Percentiles rank a stretch among this genome's conserved stretches.
These are phyloP conservation scores for Cucumis sativus DNA, from an alignment of 306 rosid genomes.

Conservation along the genomic window DNA sequence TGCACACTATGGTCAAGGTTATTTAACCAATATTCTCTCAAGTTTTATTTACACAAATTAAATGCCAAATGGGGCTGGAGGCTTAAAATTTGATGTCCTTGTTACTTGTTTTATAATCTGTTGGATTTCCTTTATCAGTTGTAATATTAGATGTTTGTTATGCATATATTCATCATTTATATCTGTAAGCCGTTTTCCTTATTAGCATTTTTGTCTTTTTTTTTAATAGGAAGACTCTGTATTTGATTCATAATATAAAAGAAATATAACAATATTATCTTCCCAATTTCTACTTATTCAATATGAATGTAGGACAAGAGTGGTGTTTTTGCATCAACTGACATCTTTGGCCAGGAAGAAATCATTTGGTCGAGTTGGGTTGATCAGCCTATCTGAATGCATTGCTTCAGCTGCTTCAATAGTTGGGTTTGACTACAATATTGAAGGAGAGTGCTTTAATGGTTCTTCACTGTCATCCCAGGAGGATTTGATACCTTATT, in stretches of 20 bases:
- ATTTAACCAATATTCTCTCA: too few species aligned
- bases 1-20: too few species aligned
- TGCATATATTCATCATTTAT: too few species aligned
- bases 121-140: too few species aligned
- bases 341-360: conserved; percentile 56
- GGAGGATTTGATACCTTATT: conserved; percentile 19
- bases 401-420: conserved; percentile 59
- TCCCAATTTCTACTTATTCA: background rate
- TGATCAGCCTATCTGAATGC: conserved; percentile 84
- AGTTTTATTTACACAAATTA: background rate
- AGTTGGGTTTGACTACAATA: conserved; percentile 17
- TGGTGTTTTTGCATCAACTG: conserved; percentile 55
- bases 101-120: background rate
- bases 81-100: background rate
- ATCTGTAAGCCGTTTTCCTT: too few species aligned
- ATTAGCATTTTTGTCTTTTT: too few species aligned
- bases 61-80: too few species aligned
- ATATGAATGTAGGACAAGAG: conserved; percentile 37
- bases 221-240: too few species aligned
- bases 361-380: conserved; percentile 81
- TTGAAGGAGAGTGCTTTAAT: conserved; percentile 22
- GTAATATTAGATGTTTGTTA: too few species aligned
- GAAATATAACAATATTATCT: too few species aligned
- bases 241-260: too few species aligned
- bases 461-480: conserved; percentile 12